Base-by-base conservation (phyloP, 768 basidiomycete genomes). In the Suillus placidus region DNA sequence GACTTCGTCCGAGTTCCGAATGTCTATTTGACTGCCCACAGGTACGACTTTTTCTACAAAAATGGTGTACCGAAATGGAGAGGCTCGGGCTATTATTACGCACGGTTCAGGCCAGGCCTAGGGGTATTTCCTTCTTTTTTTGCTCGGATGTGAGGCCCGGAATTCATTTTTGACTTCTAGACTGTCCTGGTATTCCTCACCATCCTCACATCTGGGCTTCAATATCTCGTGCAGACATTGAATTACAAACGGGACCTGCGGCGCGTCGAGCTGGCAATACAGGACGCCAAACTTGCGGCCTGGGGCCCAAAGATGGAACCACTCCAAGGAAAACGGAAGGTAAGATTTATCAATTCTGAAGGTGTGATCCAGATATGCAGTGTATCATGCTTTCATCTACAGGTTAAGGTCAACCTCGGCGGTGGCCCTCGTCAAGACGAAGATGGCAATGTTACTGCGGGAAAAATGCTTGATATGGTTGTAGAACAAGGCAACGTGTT, bases 1-100 rank as follows among this genome's bases (percentile, higher is more conserved):
- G n/a, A 30, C 26, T 12, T 40, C 1, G 18, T 30, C 26, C 16
- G 37, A 20, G 9, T 12, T 32, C 43, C 64, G 43, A 60, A 38
- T 6, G 55, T 14, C 13, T 16, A 20, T 67, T 69, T 10, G 23
- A 63, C 49, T 67, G 16, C 37, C n/a, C 37, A 23, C 67, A 93
- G 93, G 70, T 94, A 94, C 68, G 92, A 94, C 76, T 93, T 93
- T 77, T 99, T 99, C 85, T 93, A 92, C 83, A 95, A 97, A 79
- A 98, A 98, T 68, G 97, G 97, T 26, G 95, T 99, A 4, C 97
- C 97, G 0, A 92, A 85, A 74, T 99, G 97, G 97, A 85, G 96
- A 69, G 97, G 95, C 18, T 95, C 93, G 38, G 93, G 94, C 52
- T 98, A 99, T 79, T 98, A 98, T 77, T 99, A 99, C 77, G 88